Percentiles rank a stretch among this genome's conserved stretches.
Conservation (phyloP, 805 yeast species). For the Hermanozyma aechmeae region DNA sequence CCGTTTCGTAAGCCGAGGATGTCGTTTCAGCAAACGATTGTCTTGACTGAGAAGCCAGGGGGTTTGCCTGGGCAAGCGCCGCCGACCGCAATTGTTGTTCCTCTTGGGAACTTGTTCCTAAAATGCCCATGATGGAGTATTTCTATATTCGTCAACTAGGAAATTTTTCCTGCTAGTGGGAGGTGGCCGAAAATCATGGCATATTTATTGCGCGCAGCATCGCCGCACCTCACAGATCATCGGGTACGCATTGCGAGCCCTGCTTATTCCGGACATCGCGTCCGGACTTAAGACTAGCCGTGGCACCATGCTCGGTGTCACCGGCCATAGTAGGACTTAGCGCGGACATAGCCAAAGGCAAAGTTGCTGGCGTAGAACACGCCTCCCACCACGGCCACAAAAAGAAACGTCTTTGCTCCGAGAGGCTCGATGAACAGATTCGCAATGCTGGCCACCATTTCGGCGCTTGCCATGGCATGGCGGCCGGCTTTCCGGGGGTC, state of each 20-base stretch:
- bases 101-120: constrained; percentile 24
- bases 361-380: constrained; percentile 47
- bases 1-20: constrained; percentile 26
- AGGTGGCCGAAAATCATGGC: too few species aligned
- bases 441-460: constrained; percentile 50
- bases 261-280: too few species aligned
- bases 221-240: too few species aligned
- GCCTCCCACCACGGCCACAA: constrained; percentile 33
- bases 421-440: constrained; percentile 63
- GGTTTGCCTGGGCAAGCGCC: constrained; percentile 6
- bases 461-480: constrained; percentile 47
- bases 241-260: too few species aligned
- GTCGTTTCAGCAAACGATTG: constrained; percentile 13
- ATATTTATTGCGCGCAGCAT: too few species aligned
- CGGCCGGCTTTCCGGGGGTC: constrained; percentile 42
- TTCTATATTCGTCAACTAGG: too few species aligned
- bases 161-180: too few species aligned
- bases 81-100: constrained; percentile 20
- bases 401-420: constrained; percentile 45
- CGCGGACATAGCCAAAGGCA: constrained; percentile 58
- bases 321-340: constrained; percentile 41
- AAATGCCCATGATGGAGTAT: constrained; percentile 18
- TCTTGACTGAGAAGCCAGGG: too few species aligned
- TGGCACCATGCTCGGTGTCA: too few species aligned
- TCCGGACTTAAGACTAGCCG: too few species aligned